Percentiles rank a stretch among this genome's conserved stretches.
phyloP scores from a whole-genome alignment of 495 filamentous ascomycete genomes.

The Bacidia rubella region DNA sequence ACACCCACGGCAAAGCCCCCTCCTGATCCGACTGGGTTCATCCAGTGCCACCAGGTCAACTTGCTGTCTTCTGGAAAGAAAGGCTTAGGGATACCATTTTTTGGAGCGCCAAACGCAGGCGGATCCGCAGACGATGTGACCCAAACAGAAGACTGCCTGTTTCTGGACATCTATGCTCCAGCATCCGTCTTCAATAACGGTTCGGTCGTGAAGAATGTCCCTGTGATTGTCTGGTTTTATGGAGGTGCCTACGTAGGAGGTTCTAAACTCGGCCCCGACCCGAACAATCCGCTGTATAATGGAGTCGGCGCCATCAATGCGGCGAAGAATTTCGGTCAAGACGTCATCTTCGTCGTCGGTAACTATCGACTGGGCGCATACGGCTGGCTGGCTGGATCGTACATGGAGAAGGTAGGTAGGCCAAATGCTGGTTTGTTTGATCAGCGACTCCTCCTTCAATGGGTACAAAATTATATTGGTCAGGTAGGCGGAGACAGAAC shows the following conservation, averaged over 20 bases:
- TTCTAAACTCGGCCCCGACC: slow-evolving; percentile 23
- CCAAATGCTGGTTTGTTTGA: slow-evolving; percentile 33
- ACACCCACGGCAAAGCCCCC: not conserved
- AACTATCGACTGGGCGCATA: slow-evolving; percentile 32
- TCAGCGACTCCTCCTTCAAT: slow-evolving; percentile 41
- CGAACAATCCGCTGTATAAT: not conserved
- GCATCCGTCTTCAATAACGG: slow-evolving; percentile 9
- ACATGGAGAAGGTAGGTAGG: slow-evolving; percentile 26
- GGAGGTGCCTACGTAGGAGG: slow-evolving; percentile 35
- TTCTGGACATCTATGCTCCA: slow-evolving; percentile 25
- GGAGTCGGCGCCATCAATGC: slow-evolving; percentile 19
- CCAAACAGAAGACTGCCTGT: slow-evolving; percentile 27
- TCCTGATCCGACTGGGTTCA: not conserved
- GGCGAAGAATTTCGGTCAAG: slow-evolving; percentile 13
- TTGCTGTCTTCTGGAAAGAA: not conserved
- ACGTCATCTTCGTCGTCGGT: slow-evolving; percentile 21
- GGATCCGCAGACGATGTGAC: slow-evolving; percentile 27
- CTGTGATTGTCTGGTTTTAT: slow-evolving; percentile 33
- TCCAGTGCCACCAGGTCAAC: not conserved
- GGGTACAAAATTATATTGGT: slow-evolving; percentile 45
- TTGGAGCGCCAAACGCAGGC: not conserved
- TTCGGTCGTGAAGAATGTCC: not conserved
- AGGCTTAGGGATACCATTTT: not conserved
- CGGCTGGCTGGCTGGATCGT: slow-evolving; percentile 32
- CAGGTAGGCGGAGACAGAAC: slow-evolving; percentile 40